phyloP scores from a whole-genome alignment of 306 rosid species.

The Cucumis melo region DNA sequence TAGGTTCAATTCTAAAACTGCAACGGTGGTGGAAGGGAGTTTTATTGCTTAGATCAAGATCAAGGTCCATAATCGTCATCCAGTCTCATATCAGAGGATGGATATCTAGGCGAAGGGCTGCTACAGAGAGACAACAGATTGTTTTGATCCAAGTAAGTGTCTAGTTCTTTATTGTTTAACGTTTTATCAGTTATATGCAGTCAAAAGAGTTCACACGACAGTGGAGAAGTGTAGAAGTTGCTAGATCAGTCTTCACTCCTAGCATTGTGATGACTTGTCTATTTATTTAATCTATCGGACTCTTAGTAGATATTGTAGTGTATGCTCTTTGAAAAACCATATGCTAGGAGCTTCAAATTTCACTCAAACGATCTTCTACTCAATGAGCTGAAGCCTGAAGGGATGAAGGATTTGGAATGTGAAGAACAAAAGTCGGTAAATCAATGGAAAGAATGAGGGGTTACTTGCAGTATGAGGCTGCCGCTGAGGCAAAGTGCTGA shows the following conservation, averaged over 20 bases:
- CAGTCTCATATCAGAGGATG: conserved; percentile 67
- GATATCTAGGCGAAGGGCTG: conserved; percentile 43
- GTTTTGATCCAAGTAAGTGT: conserved; percentile 55
- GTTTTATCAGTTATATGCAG: background rate
- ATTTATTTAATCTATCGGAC: background rate
- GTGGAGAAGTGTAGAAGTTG: background rate
- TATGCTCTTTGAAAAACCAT: background rate
- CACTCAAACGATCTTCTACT: conserved; percentile 5
- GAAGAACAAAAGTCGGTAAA: background rate
- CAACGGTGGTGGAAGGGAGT: conserved; percentile 78
- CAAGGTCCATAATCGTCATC: conserved; percentile 40
- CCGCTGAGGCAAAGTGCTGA: background rate
- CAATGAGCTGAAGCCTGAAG: background rate
- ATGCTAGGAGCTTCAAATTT: conserved; percentile 5
- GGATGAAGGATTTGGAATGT: background rate
- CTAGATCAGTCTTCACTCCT: background rate
- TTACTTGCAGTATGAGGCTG: background rate
- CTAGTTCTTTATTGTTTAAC: background rate
- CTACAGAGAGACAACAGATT: conserved; percentile 24
- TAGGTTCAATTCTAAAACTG: conserved; percentile 48
- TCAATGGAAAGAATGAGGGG: background rate
- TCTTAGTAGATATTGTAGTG: background rate
- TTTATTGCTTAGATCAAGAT: conserved; percentile 26
- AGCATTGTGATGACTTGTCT: background rate
- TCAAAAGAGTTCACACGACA: background rate